Evolutionary conservation across 306 rosid genomes (phyloP).

Genomic region (Casuarina glauca): DNA sequence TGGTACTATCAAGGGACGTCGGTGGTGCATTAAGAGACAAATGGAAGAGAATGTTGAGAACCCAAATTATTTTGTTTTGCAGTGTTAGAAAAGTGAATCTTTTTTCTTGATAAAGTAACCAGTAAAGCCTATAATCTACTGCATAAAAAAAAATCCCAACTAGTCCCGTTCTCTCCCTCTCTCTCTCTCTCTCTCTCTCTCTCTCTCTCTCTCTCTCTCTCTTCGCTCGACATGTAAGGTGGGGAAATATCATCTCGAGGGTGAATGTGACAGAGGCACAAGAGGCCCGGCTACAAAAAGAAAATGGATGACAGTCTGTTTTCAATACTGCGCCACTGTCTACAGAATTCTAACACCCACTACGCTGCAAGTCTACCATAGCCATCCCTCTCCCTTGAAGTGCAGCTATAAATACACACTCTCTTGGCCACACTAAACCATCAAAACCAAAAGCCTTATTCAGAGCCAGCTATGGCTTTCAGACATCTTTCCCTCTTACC

Average conservation of each 20-base stretch:
- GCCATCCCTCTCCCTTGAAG: too few species aligned
- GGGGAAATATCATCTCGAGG: conserved; percentile 15
- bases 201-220: background rate
- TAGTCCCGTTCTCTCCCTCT: too few species aligned
- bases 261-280: conserved; percentile 1
- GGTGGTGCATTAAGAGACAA: background rate
- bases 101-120: background rate
- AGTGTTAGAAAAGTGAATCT: background rate
- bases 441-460: conserved; percentile 1
- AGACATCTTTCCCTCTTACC: conserved; percentile 23
- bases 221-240: background rate
- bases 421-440: conserved; percentile 17
- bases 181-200: background rate
- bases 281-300: conserved; percentile 24
- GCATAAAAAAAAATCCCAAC: too few species aligned
- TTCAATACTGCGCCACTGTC: conserved; percentile 23
- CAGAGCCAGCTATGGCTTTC: conserved; percentile 36
- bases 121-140: background rate
- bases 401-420: background rate
- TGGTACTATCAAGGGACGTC: background rate
- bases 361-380: too few species aligned
- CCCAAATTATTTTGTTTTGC: background rate
- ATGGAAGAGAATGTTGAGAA: background rate
- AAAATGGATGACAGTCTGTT: conserved; percentile 62
- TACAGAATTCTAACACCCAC: background rate